phyloP scores from a whole-genome alignment of 345 rosid species.

The Schrenkiella parvula region DNA sequence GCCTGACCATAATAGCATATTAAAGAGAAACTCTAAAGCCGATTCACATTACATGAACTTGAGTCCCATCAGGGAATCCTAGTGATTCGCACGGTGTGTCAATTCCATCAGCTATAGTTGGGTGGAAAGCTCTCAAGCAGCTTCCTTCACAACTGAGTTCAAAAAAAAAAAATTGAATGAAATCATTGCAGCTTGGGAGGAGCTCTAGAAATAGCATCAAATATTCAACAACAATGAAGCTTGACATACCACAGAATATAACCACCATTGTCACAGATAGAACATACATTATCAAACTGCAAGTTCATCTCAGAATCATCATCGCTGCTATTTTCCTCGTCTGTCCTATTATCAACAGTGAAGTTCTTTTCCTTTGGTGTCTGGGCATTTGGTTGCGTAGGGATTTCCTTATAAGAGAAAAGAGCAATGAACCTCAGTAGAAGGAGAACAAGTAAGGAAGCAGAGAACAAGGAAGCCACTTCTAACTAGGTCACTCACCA shows the following conservation, averaged over 20 bases:
- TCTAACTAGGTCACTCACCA: conserved; percentile 14
- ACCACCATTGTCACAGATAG: conserved; percentile 79
- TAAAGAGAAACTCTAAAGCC: conserved; percentile 4
- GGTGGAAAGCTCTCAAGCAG: conserved; percentile 75
- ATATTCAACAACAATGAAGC: neutral
- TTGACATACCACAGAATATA: conserved; percentile 46
- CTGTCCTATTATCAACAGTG: conserved; percentile 32
- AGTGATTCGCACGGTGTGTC: conserved; percentile 46
- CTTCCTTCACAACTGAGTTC: conserved; percentile 57
- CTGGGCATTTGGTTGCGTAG: conserved; percentile 8
- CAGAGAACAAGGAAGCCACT: conserved; percentile 1
- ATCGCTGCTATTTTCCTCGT: conserved; percentile 31
- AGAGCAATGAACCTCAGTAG: neutral
- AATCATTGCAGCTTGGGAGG: neutral
- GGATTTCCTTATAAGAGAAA: conserved; percentile 15
- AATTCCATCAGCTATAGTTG: conserved; percentile 41
- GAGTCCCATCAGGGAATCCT: conserved; percentile 39
- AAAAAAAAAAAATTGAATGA: conserved; percentile 6
- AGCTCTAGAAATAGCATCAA: conserved; percentile 3
- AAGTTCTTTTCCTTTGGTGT: conserved; percentile 16
- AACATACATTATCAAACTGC: conserved; percentile 53
- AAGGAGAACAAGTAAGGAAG: neutral
- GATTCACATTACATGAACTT: conserved; percentile 46
- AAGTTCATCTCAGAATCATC: conserved; percentile 13
- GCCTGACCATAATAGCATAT: neutral